Base-by-base conservation (phyloP, 192 early-diverging fungal genomes). In the Backusella sp. region DNA sequence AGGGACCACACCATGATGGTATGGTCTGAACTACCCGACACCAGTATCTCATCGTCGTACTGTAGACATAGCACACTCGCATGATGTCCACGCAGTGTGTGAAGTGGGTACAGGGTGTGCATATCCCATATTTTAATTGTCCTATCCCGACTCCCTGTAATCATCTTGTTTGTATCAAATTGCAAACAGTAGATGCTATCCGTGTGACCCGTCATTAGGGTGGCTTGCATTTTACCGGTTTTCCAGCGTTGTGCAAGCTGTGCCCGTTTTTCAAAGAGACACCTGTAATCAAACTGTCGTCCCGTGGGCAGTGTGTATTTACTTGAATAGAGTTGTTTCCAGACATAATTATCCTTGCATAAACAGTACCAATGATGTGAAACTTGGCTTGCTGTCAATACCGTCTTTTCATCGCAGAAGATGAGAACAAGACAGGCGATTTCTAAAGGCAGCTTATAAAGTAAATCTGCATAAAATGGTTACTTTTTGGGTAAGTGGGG, bases 181-280 rank as follows among this genome's bases (percentile, higher is more conserved):
- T 99, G 97, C 17, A 98, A 87, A 75, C 97, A 99, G 72, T 98
- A 94, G 15, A 99, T 95, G 72, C 93, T 94, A 73, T 94, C 96
- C 17, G 59, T 73, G 73, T 99, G 97, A n/a, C 79, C 79, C 19
- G 66, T 66, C 15, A 81, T 17, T 15, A 34, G 56, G 4, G 53
- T 36, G 41, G 21, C 66, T 12, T 49, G 70, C 35, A 49, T 26
- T 6, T 39, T 59, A 21, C 76, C 76, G n/a, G 62, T 70, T 17
- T 62, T 56, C 79, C 78, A 79, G 8, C 69, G 68, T 4, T 79
- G 49, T 17, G 44, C 68, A 3, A 79, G 32, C 1, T 35, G 52
- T 14, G 26, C 35, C 9, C 49, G 53, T 23, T 68, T 37, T 15
- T 66, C 39, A 39, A 72, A 79, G 7, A 79, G 52, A 21, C 26